A percentile compares a stretch with the other conserved stretches of the same genome.
These are phyloP conservation scores for Fragaria ananassa DNA, from an alignment of 306 rosid genomes.

Conservation along the genomic window DNA sequence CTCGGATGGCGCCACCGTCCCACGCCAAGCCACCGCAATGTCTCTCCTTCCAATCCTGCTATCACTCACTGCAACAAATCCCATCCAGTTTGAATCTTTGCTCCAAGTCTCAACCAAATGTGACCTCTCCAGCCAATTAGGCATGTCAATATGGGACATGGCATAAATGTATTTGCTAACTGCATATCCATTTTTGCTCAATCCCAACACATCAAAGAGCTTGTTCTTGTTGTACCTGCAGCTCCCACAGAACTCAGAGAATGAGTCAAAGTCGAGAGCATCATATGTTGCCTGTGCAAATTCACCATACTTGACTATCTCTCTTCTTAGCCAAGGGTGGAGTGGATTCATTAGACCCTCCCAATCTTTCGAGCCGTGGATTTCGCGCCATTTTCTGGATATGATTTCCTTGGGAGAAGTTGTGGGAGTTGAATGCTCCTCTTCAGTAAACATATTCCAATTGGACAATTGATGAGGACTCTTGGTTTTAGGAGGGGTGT, in stretches of 20 bases:
- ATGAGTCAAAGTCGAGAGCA: slow-evolving; percentile 58
- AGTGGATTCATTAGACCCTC: slow-evolving; percentile 51
- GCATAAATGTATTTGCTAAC: slow-evolving; percentile 58
- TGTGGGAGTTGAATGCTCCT: slow-evolving; percentile 46
- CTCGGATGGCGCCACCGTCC: slow-evolving; percentile 60
- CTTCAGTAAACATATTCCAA: slow-evolving; percentile 18
- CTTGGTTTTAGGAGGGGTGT: slow-evolving; percentile 24
- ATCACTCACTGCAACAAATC: slow-evolving; percentile 48
- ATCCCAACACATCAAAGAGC: slow-evolving; percentile 41
- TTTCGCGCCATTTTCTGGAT: slow-evolving; percentile 47
- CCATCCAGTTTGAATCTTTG: slow-evolving; percentile 71
- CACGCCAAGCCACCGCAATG: slow-evolving; percentile 62
- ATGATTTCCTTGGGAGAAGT: slow-evolving; percentile 54
- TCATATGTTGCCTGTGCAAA: slow-evolving; percentile 71
- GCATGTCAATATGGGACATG: slow-evolving; percentile 55
- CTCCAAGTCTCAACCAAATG: slow-evolving; percentile 53
- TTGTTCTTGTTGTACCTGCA: slow-evolving; percentile 45
- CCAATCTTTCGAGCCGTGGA: slow-evolving; percentile 52
- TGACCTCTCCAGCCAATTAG: slow-evolving; percentile 58
- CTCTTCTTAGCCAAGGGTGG: slow-evolving; percentile 54
- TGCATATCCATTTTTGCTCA: slow-evolving; percentile 35
- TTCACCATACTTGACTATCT: slow-evolving; percentile 67
- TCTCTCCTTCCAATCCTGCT: slow-evolving; percentile 57
- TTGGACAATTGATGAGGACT: background rate
- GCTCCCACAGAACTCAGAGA: slow-evolving; percentile 62